Conservation (phyloP, 2,329 filamentous ascomycete species). For the Fusarium sp. region DNA sequence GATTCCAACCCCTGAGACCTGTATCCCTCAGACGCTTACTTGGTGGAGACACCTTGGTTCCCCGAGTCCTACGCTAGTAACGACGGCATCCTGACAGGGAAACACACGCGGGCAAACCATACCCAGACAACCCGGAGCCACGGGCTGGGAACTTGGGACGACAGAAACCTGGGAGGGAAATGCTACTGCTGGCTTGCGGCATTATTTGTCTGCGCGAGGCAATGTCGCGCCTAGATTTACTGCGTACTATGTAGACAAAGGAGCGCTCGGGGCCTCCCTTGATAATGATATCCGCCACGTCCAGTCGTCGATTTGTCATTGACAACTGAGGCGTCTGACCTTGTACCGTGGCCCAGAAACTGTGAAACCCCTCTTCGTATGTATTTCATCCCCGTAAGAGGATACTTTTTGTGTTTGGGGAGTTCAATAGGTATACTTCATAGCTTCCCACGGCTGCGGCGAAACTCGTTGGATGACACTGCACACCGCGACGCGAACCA, state of each 20-base stretch:
- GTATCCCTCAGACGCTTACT: neutral
- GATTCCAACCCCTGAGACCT: too few species aligned
- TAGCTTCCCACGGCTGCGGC: neutral
- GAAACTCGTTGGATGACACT: neutral
- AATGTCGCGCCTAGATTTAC: neutral
- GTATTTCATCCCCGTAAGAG: neutral
- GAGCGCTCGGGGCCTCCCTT: neutral
- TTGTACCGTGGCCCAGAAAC: neutral
- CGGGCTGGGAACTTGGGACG: neutral
- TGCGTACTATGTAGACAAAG: neutral
- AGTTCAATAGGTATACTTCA: neutral
- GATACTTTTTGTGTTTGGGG: neutral
- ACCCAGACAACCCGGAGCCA: neutral
- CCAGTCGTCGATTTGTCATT: neutral
- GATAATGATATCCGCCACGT: neutral
- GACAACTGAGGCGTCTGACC: neutral
- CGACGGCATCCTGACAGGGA: neutral
- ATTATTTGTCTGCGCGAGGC: neutral
- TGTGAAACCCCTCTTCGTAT: neutral
- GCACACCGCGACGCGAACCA: neutral
- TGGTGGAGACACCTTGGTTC: neutral
- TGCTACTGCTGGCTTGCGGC: neutral
- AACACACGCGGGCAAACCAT: neutral
- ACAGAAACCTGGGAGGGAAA: neutral
- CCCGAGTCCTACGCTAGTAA: neutral